Conservation (phyloP, 2,329 filamentous ascomycete genomes). For the Myotisia sp. region DNA sequence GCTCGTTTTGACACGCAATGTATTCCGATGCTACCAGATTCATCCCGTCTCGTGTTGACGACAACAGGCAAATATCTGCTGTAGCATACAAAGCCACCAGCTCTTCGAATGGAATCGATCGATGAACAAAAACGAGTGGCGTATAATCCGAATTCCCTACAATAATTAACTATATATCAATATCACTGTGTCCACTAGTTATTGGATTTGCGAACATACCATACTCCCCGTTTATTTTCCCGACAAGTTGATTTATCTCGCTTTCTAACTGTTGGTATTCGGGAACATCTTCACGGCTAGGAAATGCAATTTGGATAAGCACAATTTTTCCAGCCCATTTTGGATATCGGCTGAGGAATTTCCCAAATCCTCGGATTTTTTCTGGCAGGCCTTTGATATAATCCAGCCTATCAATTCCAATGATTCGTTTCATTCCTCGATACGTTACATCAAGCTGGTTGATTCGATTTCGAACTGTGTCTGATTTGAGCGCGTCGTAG, state of each 20-base stretch:
- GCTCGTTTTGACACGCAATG: conserved; percentile 74
- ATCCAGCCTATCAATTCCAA: conserved; percentile 81
- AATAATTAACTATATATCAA: neutral
- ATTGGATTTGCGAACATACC: conserved; percentile 34
- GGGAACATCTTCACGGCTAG: conserved; percentile 63
- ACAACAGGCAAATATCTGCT: conserved; percentile 76
- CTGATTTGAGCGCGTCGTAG: conserved; percentile 55
- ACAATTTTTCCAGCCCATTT: conserved; percentile 88
- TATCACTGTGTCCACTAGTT: neutral
- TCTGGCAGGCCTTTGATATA: conserved; percentile 84
- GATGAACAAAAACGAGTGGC: conserved; percentile 91
- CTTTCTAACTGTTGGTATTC: conserved; percentile 66
- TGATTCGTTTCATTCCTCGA: conserved; percentile 78
- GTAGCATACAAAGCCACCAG: conserved; percentile 83
- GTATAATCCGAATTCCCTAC: conserved; percentile 77
- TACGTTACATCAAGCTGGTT: conserved; percentile 61
- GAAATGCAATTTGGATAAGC: conserved; percentile 86
- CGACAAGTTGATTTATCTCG: conserved; percentile 78
- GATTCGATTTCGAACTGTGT: conserved; percentile 57
- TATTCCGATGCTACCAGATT: conserved; percentile 96
- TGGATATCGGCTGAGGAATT: conserved; percentile 77
- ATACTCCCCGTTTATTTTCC: conserved; percentile 79
- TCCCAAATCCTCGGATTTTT: conserved; percentile 86
- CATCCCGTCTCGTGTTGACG: conserved; percentile 88
- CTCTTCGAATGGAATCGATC: conserved; percentile 83